Percentiles rank a stretch among this genome's conserved stretches.
Conservation (phyloP, 179 eudicot species). For the Kewa caespitosa region DNA sequence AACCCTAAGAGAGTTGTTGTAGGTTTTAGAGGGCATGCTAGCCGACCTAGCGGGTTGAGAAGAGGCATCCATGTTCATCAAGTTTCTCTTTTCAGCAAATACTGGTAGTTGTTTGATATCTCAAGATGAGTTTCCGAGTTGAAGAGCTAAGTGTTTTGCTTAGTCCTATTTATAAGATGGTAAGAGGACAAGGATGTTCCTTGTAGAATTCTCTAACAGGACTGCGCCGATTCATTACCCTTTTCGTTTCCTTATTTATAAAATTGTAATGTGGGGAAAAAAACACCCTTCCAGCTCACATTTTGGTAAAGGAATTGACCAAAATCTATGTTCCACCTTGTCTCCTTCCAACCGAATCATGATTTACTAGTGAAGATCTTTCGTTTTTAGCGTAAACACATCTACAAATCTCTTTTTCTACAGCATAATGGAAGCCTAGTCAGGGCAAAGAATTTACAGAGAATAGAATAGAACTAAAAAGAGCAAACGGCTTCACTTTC, state of each 20-base stretch:
- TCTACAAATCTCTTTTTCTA: too few relatives aligned
- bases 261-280: not conserved
- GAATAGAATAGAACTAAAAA: not conserved
- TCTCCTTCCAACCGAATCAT: not conserved
- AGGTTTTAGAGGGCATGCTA: conserved; percentile 37
- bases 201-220: not conserved
- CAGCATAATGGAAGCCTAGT: not conserved
- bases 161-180: conserved; percentile 4
- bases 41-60: conserved; percentile 30
- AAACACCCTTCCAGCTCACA: conserved; percentile 1
- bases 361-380: not conserved
- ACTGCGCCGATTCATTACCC: not conserved
- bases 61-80: conserved; percentile 22
- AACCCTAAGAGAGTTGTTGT: conserved; percentile 17
- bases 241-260: not conserved
- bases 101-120: not conserved
- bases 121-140: not conserved
- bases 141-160: not conserved
- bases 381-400: too few relatives aligned
- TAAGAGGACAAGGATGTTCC: not conserved
- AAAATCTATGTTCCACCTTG: not conserved
- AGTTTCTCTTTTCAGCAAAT: not conserved
- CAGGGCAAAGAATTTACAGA: not conserved
- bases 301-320: conserved; percentile 10
- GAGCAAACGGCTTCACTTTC: too few relatives aligned